Evolutionary conservation across 108 stramenopile genomes (phyloP).

Genomic region (Bacterosira constricta): DNA sequence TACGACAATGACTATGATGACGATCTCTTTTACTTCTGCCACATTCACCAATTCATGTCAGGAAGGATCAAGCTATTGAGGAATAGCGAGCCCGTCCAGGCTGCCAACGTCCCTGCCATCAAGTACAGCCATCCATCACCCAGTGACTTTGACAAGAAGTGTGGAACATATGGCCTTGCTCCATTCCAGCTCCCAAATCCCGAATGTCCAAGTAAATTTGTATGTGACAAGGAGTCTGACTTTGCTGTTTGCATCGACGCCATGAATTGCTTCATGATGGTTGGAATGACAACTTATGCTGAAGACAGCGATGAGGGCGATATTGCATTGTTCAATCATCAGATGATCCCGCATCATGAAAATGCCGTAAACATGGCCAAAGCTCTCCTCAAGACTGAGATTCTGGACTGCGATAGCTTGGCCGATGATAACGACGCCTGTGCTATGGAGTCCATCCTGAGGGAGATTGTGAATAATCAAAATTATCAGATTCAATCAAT

Average conservation of each 20-base stretch:
- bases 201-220: slow-evolving; percentile 63
- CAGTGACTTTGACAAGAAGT: slow-evolving; percentile 59
- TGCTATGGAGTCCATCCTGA: slow-evolving; percentile 51
- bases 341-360: slow-evolving; percentile 94
- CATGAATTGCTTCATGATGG: slow-evolving; percentile 78
- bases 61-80: slow-evolving; percentile 78
- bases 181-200: slow-evolving; percentile 59
- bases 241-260: slow-evolving; percentile 75
- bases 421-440: slow-evolving; percentile 48
- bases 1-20: slow-evolving; percentile 46
- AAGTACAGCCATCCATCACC: slow-evolving; percentile 59
- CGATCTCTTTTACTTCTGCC: slow-evolving; percentile 95
- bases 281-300: slow-evolving; percentile 61
- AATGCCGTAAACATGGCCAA: slow-evolving; percentile 97
- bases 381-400: slow-evolving; percentile 53
- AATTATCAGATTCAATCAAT: slow-evolving; percentile 86
- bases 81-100: slow-evolving; percentile 43
- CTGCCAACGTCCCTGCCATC: slow-evolving; percentile 47
- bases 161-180: slow-evolving; percentile 73
- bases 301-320: slow-evolving; percentile 11
- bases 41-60: slow-evolving; percentile 76
- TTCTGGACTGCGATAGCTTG: slow-evolving; percentile 46
- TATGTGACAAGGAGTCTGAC: slow-evolving; percentile 50
- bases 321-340: slow-evolving; percentile 73
- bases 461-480: slow-evolving; percentile 75